Base-by-base conservation (phyloP, 176 grass and related monocot genomes). In the Cenchrus americanus region DNA sequence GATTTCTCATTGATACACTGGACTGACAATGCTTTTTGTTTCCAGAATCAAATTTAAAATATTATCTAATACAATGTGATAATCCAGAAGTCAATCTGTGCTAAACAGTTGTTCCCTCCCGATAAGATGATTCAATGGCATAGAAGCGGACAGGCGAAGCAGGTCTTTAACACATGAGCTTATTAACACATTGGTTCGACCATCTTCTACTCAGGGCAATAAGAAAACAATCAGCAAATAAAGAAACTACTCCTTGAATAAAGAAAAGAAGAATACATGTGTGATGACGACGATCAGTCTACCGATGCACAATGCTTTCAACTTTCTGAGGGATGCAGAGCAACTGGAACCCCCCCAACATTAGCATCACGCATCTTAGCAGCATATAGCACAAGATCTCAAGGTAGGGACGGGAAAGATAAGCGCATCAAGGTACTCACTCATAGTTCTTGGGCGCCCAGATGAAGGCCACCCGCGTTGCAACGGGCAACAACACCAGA, bases 391-490 rank as follows among this genome's bases (percentile, higher is more conserved):
- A 37, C 44, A 9, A 54, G 64, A 41, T 52, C 53, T 70, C 10
- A 77, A 14, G 49, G 13, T 34, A 34, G 3, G 21, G 11, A 34
- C 13, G 0, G 15, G 34, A 78, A 61, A 17, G 65, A 78, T 14
- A 78, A 69, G 10, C 14, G 12, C 15, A 42, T 19, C 14, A 2
- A 2, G 47, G 8, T 10, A 27, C 51, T 44, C 66, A 85, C 83
- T 74, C 64, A 52, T 77, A 78, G 83, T 85, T 85, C 13, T 70
- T 78, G 18, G 83, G 74, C 22, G 73, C 73, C 83, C 73, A 65
- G 30, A 94, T 84, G 86, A 94, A 94, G 48, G 14, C 75, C 42
- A 44, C 27, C 68, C 65, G 80, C 62, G 52, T 68, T 11, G 53
- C 43, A 19, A 54, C 22, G 12, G 83, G 76, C 68, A 83, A 14